Evolutionary conservation across 2,329 filamentous ascomycete species (phyloP).

Genomic region (Hymenoscyphus occultus): DNA sequence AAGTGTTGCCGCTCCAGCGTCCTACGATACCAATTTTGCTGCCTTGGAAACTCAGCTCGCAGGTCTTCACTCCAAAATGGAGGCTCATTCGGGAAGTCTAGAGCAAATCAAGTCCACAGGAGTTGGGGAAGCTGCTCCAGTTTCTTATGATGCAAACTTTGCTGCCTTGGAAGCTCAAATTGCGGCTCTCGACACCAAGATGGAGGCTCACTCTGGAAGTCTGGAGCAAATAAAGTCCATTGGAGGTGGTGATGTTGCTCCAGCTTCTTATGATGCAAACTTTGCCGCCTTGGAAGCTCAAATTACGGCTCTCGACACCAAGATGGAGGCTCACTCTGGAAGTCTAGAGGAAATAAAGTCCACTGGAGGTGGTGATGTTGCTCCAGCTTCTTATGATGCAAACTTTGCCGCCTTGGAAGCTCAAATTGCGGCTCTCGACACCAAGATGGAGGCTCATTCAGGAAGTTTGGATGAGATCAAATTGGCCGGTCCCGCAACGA

Average conservation of each 20-base stretch:
- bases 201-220: conserved; percentile 21
- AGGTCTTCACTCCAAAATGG: conserved; percentile 24
- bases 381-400: conserved; percentile 10
- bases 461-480: conserved; percentile 24
- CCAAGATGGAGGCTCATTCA: conserved; percentile 24
- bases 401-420: conserved; percentile 20
- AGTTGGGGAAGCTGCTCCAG: not conserved
- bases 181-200: conserved; percentile 23
- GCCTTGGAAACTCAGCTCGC: conserved; percentile 25
- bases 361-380: not conserved
- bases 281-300: conserved; percentile 23
- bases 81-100: conserved; percentile 21
- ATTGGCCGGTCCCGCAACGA: conserved; percentile 9
- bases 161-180: conserved; percentile 24
- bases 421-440: conserved; percentile 25
- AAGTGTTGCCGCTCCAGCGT: not conserved
- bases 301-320: conserved; percentile 24
- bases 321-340: conserved; percentile 23
- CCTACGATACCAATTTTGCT: conserved; percentile 15
- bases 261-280: conserved; percentile 11
- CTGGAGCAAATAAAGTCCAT: conserved; percentile 23
- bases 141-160: conserved; percentile 13
- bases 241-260: conserved; percentile 5
- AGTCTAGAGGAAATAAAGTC: conserved; percentile 23
- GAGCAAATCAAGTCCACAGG: conserved; percentile 20